Evolutionary conservation across 805 yeast genomes (phyloP).

Genomic region (Candida ortonii): DNA sequence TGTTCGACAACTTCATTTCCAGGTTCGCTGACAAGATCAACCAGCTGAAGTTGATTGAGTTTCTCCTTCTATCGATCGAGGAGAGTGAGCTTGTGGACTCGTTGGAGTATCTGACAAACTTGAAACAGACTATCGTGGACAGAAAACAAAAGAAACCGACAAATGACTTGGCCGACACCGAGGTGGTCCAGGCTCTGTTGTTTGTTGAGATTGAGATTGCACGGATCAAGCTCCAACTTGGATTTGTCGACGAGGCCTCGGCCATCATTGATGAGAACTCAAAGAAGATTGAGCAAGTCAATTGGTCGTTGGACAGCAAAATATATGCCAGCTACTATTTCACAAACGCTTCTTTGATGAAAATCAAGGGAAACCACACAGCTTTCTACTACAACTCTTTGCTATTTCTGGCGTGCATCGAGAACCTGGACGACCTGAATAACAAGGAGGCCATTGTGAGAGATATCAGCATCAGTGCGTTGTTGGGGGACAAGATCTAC

Average conservation of each 20-base stretch:
- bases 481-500: conserved; percentile 87
- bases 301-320: conserved; percentile 50
- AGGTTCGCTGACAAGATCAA: conserved; percentile 70
- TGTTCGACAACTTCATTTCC: conserved; percentile 69
- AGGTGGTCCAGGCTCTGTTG: conserved; percentile 48
- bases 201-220: conserved; percentile 72
- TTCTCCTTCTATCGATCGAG: conserved; percentile 54
- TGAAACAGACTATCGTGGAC: conserved; percentile 41
- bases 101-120: conserved; percentile 44
- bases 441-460: conserved; percentile 47
- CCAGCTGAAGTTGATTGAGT: conserved; percentile 73
- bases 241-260: conserved; percentile 55
- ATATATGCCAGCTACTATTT: conserved; percentile 82
- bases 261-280: conserved; percentile 63
- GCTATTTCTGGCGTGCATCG: conserved; percentile 76
- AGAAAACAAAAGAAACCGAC: no score
- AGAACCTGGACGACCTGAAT: conserved; percentile 40
- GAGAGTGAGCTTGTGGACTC: conserved; percentile 46
- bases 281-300: conserved; percentile 53
- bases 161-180: conserved; percentile 32
- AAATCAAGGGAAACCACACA: conserved; percentile 74
- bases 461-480: conserved; percentile 80
- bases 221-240: conserved; percentile 57
- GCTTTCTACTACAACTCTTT: conserved; percentile 77
- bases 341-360: conserved; percentile 72